Percentiles rank a stretch among this genome's conserved stretches.
These are phyloP conservation scores for Tricholoma sp. DNA, from an alignment of 768 basidiomycete genomes.

Conservation along the genomic window DNA sequence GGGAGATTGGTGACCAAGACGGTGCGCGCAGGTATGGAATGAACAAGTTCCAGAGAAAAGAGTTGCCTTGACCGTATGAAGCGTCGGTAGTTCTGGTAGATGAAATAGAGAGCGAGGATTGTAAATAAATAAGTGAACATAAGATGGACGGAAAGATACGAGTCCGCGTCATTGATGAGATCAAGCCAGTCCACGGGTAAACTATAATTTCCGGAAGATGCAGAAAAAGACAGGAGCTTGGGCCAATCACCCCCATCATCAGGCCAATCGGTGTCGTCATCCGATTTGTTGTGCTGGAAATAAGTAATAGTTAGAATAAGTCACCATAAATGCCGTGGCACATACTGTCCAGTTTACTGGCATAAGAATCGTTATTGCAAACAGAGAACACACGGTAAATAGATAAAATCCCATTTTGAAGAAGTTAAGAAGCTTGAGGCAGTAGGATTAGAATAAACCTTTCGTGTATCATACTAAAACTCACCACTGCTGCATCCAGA, in stretches of 20 bases:
- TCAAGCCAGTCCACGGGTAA: conserved; percentile 67
- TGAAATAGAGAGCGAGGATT: conserved; percentile 75
- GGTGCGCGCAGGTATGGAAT: conserved; percentile 91
- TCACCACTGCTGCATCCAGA: conserved; percentile 90
- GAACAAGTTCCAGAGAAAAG: conserved; percentile 91
- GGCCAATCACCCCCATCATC: conserved; percentile 45
- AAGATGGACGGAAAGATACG: conserved; percentile 84
- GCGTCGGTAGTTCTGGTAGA: conserved; percentile 83
- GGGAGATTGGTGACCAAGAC: conserved; percentile 86
- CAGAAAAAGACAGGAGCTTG: conserved; percentile 17
- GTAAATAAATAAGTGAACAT: conserved; percentile 95
- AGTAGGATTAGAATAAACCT: background rate
- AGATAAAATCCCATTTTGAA: conserved; percentile 93
- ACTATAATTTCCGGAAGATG: conserved; percentile 29
- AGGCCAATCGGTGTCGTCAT: conserved; percentile 49
- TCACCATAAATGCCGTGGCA: conserved; percentile 1
- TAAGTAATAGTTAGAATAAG: background rate
- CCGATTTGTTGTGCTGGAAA: conserved; percentile 64
- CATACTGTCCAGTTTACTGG: conserved; percentile 90
- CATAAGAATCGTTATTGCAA: conserved; percentile 84
- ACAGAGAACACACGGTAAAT: conserved; percentile 80
- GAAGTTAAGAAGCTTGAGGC: conserved; percentile 78
- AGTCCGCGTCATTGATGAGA: conserved; percentile 84
- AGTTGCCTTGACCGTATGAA: conserved; percentile 90
- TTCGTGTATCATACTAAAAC: conserved; percentile 23